These are phyloP conservation scores for Paramecium biaurelia DNA, from an alignment of 73 alveolate species.

Conservation along the genomic window DNA sequence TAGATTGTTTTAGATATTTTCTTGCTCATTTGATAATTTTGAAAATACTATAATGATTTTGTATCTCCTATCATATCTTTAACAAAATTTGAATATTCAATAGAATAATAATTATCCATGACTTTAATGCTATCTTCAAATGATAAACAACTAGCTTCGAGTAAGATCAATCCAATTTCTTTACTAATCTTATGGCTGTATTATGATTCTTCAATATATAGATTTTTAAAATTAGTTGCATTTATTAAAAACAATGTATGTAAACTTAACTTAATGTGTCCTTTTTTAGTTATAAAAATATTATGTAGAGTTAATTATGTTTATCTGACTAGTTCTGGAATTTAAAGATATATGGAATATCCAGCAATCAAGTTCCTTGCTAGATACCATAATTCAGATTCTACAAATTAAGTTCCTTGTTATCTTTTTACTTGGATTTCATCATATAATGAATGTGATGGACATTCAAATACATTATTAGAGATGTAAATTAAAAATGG, in stretches of 20 bases:
- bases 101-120: background rate
- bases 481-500: background rate
- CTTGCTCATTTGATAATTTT: slow-evolving; percentile 4
- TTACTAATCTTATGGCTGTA: background rate
- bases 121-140: background rate
- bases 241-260: background rate
- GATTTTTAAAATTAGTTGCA: background rate
- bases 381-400: slow-evolving; percentile 1
- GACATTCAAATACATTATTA: background rate
- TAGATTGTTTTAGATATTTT: background rate
- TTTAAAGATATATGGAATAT: background rate
- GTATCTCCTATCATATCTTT: background rate
- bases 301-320: background rate
- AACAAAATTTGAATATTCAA: background rate
- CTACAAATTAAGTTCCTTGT: background rate
- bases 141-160: background rate
- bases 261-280: background rate
- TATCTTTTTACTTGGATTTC: background rate
- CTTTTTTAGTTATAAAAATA: background rate
- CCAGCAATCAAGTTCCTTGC: background rate
- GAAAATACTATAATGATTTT: background rate
- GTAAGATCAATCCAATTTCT: background rate
- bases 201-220: background rate
- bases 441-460: background rate
- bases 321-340: background rate